Evolutionary conservation across 2,329 filamentous ascomycete genomes (phyloP), one percentile per base, ranked within the genome.

Genomic region (Alternaria triticina): DNA sequence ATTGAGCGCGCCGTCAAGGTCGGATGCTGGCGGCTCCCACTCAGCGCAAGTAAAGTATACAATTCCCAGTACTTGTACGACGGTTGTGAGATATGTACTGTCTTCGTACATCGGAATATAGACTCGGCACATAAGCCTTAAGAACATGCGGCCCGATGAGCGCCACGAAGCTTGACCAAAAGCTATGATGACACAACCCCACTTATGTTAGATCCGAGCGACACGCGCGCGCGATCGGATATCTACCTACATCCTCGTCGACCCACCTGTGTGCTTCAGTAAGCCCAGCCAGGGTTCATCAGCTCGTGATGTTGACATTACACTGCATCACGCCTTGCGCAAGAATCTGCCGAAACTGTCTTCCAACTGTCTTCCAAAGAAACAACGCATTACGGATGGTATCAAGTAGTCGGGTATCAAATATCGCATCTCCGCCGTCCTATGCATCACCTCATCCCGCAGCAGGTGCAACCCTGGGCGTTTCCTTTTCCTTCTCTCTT

Each of bases 401-500:
- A 44, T 23, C 49, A 59, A 44, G 30, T 52, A 50, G 30, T 33
- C 44, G 55, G 60, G 56, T 62, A 62, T 62, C 56, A 62, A 54
- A 47, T 50, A 43, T 36, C 25, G 17, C 43, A 17, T 28, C 33
- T 28, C 52, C 59, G 46, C 46, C 33, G 6, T 6, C 13, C 22
- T 57, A 6, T 25, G 25, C 12, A 55, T 30, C 17, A 23, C 46
- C 20, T 62, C 3, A 59, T 22, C 20, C 33, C 25, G 40, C 60
- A 36, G 30, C 20, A 6, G 22, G 12, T 4, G 20, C 56, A 15
- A 46, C 56, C 51, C 57, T 72, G 0, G 74, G 71, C 13, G 71
- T 75, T 40, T 75, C 71, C 65, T 73, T 77, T 3, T 76, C 74
- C 52, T 72, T 75, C 15, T 77, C 73, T 3, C 65, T 63, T 57